A percentile compares a stretch with the other conserved stretches of the same genome.
phyloP scores from a whole-genome alignment of 2,329 filamentous ascomycete genomes.

The Nectriaceae sp. region DNA sequence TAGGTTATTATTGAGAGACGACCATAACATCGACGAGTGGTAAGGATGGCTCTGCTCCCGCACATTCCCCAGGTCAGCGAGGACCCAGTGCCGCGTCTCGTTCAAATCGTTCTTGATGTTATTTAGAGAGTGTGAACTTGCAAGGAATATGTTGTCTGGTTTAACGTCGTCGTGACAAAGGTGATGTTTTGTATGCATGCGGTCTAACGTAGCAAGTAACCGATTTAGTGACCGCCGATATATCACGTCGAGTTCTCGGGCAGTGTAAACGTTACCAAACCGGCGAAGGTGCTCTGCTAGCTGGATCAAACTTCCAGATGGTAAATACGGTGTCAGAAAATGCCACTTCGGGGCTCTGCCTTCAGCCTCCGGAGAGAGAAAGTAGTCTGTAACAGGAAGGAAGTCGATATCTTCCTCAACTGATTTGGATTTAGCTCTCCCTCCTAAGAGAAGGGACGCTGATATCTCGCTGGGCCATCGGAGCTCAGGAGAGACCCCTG shows the following conservation, averaged over 20 bases:
- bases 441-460: constrained; percentile 31
- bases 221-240: constrained; percentile 32
- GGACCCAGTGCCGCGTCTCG: constrained; percentile 27
- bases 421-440: constrained; percentile 8
- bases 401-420: constrained; percentile 18
- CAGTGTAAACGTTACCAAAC: constrained; percentile 12
- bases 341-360: constrained; percentile 25
- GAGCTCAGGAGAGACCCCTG: constrained; percentile 2
- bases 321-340: constrained; percentile 30
- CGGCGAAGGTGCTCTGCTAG: constrained; percentile 24
- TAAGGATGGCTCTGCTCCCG: constrained; percentile 32
- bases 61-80: constrained; percentile 35
- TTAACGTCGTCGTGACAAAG: constrained; percentile 38
- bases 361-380: constrained; percentile 19
- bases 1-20: constrained; percentile 28
- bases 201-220: constrained; percentile 27
- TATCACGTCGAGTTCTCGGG: constrained; percentile 29
- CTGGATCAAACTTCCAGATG: constrained; percentile 26
- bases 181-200: constrained; percentile 24
- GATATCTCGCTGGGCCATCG: constrained; percentile 37
- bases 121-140: constrained; percentile 1
- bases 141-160: constrained; percentile 34
- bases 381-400: constrained; percentile 33
- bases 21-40: constrained; percentile 33
- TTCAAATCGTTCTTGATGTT: constrained; percentile 1